Evolutionary conservation across 768 basidiomycete species (phyloP).

Genomic region (Tylopilus subfusipes): DNA sequence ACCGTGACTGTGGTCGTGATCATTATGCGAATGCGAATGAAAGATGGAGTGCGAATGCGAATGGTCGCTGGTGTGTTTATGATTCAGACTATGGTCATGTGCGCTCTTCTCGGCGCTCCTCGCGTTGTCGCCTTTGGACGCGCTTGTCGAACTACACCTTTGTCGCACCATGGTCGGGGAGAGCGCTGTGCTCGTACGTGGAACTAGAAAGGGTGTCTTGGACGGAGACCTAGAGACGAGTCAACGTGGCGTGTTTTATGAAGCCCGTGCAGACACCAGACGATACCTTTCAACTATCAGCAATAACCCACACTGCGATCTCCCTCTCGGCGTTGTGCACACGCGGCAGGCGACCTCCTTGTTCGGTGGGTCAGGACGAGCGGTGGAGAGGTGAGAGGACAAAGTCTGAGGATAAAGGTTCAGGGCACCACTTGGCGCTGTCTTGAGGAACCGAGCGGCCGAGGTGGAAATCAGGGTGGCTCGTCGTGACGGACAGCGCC

Average conservation of each 20-base stretch:
- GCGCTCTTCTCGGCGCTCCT: slow-evolving; percentile 20
- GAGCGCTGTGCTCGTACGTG: background rate
- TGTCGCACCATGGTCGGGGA: slow-evolving; percentile 21
- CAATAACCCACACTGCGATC: slow-evolving; percentile 1
- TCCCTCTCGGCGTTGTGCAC: background rate
- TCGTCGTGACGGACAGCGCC: slow-evolving; percentile 12
- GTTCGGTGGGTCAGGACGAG: background rate
- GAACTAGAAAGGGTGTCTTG: background rate
- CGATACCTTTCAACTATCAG: slow-evolving; percentile 16
- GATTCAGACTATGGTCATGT: slow-evolving; percentile 35
- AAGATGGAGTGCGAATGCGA: slow-evolving; percentile 62
- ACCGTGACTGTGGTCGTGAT: slow-evolving; percentile 55
- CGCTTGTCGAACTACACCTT: slow-evolving; percentile 16
- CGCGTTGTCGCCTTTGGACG: slow-evolving; percentile 23
- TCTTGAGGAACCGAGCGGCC: slow-evolving; percentile 9
- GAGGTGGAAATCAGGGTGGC: slow-evolving; percentile 10
- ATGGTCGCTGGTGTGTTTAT: slow-evolving; percentile 35
- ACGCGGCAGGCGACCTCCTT: background rate
- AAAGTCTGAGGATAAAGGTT: background rate
- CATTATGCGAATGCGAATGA: slow-evolving; percentile 64
- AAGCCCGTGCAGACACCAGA: background rate
- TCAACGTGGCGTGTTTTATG: slow-evolving; percentile 6
- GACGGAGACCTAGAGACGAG: slow-evolving; percentile 14
- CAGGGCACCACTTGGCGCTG: background rate
- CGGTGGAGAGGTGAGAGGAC: background rate